Evolutionary conservation across 1,284 basidiomycete genomes (phyloP).

Genomic region (Schizophyllum commune): DNA sequence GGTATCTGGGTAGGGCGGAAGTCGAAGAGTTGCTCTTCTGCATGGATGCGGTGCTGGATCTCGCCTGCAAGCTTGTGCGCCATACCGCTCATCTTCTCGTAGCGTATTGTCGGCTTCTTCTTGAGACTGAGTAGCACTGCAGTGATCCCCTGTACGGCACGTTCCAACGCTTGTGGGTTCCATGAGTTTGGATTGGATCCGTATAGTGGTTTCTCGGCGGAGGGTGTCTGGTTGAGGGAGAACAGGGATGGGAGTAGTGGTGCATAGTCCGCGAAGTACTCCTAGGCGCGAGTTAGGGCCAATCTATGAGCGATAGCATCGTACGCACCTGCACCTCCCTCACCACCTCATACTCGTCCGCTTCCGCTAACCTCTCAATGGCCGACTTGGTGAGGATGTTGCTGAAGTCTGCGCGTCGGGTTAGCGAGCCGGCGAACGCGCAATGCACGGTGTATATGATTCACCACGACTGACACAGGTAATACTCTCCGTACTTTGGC

Average conservation of each 20-base stretch:
- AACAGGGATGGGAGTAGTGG: constrained; percentile 85
- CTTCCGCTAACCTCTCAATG: constrained; percentile 91
- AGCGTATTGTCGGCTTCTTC: constrained; percentile 92
- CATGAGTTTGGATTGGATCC: constrained; percentile 59
- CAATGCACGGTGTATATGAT: constrained; percentile 25
- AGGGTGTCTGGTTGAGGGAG: constrained; percentile 77
- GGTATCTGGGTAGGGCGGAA: constrained; percentile 71
- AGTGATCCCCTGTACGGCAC: constrained; percentile 76
- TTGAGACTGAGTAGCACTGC: constrained; percentile 90
- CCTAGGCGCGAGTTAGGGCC: constrained; percentile 36
- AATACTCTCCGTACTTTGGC: constrained; percentile 95
- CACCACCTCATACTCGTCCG: constrained; percentile 95
- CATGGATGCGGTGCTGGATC: constrained; percentile 69
- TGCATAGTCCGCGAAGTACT: constrained; percentile 93
- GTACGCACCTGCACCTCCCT: constrained; percentile 84
- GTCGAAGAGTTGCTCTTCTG: constrained; percentile 69
- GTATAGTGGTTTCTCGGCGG: constrained; percentile 55
- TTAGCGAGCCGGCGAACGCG: constrained; percentile 10
- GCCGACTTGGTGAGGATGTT: constrained; percentile 85
- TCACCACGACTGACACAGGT: constrained; percentile 85
- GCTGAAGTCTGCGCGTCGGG: constrained; percentile 74
- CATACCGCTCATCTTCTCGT: constrained; percentile 89
- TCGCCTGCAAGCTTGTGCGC: constrained; percentile 87
- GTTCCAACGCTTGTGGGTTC: constrained; percentile 72
- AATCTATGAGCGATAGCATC: constrained; percentile 3